Base-by-base conservation (phyloP, 2,329 filamentous ascomycete genomes). In the Shiraia sp. region DNA sequence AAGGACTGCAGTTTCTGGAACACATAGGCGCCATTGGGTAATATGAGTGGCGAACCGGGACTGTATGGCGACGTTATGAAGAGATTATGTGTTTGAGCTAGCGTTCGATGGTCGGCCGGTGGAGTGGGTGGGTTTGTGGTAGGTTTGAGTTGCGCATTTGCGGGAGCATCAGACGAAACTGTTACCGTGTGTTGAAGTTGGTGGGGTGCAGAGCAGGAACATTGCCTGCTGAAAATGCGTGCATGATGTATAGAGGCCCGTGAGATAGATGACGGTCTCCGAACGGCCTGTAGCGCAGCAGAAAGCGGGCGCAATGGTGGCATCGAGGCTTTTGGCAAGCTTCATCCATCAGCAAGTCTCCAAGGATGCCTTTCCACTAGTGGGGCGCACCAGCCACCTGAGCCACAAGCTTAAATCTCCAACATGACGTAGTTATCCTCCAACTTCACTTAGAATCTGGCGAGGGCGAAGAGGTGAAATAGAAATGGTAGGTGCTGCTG, bases 1-100 rank as follows among this genome's bases (percentile, higher is more conserved):
- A 93, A 95, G 30, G 85, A 79, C 45, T 90, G 82, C 15, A 95
- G 81, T 40, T 88, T 86, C 64, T 93, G 91, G 74, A 95, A 90
- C 55, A 95, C 81, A 42, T 84, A 83, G 0, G 90, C 79, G 51
- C 90, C 90, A 63, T 89, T 86, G 15, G 90, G 90, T 5, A 91
- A 79, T 59, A 95, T 89, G 9, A 95, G 83, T 3, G 90, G 89
- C 12, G 89, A 93, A 1, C 90, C 90, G 2, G 90, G 89, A 59
- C 88, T 93, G 67, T 90, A 91, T 26, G 79, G 68, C 1, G 88
- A 90, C 10, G 81, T 88, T 26, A 83, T 88, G 69, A 93, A 95
- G 27, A 95, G 81, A 55, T 87, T 82, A 57, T 93, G 88, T 4
- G 64, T 57, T 27, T 71, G 70, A 17, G 75, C 77, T 13, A 81